phyloP scores from a whole-genome alignment of 352 stramenopile genomes.

The Phytophthora hibernalis region DNA sequence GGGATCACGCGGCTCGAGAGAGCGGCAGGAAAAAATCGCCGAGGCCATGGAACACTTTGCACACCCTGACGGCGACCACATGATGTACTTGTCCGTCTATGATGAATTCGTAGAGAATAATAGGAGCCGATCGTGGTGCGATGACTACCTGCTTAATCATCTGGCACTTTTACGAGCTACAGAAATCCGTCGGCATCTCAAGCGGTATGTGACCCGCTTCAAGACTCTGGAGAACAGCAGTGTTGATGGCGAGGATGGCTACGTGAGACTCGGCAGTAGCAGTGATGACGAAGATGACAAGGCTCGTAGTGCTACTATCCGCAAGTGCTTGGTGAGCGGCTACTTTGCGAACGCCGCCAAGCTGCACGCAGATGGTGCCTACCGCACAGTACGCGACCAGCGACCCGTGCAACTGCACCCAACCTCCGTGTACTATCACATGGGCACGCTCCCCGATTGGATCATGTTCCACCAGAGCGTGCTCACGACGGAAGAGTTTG shows the following conservation, averaged over 20 bases:
- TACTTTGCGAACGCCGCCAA: constrained; percentile 97
- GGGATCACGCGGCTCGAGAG: constrained; percentile 59
- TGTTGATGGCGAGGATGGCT: constrained; percentile 18
- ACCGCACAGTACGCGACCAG: constrained; percentile 73
- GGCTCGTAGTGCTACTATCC: constrained; percentile 40
- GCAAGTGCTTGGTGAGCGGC: constrained; percentile 73
- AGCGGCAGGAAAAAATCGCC: constrained; percentile 71
- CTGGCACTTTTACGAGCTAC: constrained; percentile 63
- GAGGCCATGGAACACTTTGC: constrained; percentile 76
- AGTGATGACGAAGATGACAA: constrained; percentile 33
- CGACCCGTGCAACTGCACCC: constrained; percentile 78
- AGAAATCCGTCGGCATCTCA: constrained; percentile 75
- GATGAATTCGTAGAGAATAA: constrained; percentile 77
- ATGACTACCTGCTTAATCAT: constrained; percentile 71
- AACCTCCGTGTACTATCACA: constrained; percentile 77
- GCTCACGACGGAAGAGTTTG: constrained; percentile 97
- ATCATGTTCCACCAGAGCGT: constrained; percentile 99
- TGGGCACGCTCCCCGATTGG: constrained; percentile 94
- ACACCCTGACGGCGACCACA: constrained; percentile 70
- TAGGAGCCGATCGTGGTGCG: constrained; percentile 73
- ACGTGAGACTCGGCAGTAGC: constrained; percentile 12
- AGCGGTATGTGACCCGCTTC: constrained; percentile 73
- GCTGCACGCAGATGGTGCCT: constrained; percentile 90
- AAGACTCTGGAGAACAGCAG: constrained; percentile 19
- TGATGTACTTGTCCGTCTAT: constrained; percentile 76